These are phyloP conservation scores for Entomortierella beljakovae DNA, from an alignment of 192 early-diverging fungal species.

Conservation along the genomic window DNA sequence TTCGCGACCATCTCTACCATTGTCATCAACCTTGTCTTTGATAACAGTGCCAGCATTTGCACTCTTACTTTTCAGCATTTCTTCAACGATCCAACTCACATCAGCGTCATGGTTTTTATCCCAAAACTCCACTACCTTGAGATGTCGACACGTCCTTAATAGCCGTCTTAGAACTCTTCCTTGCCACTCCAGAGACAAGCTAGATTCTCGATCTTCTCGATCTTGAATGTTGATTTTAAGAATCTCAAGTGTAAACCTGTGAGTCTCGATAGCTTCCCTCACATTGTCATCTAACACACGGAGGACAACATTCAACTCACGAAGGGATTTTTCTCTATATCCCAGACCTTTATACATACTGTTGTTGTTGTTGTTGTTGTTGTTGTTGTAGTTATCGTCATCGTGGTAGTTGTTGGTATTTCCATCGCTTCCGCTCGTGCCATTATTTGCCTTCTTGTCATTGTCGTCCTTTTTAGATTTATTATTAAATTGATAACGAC, in stretches of 20 bases:
- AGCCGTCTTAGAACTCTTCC: neutral
- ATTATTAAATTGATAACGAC: neutral
- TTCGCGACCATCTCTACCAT: neutral
- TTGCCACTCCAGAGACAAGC: neutral
- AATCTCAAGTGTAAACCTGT: neutral
- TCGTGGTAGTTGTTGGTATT: neutral
- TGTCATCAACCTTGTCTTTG: neutral
- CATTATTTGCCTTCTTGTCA: neutral
- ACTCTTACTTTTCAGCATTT: neutral
- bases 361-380: neutral
- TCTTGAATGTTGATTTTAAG: constrained; percentile 1
- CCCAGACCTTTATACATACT: neutral
- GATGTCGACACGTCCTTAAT: neutral
- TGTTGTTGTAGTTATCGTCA: neutral
- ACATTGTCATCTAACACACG: neutral
- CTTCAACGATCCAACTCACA: neutral
- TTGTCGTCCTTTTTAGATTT: neutral
- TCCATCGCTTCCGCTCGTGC: neutral
- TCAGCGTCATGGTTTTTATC: constrained; percentile 1
- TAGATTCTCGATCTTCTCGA: neutral
- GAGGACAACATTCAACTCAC: neutral
- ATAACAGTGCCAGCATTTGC: neutral
- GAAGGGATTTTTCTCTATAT: neutral
- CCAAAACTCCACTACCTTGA: neutral
- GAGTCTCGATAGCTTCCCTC: neutral